A percentile compares a stretch with the other conserved stretches of the same genome.
Evolutionary conservation across 2,329 filamentous ascomycete genomes (phyloP).

Genomic region (Pseudogymnoascus sp.): DNA sequence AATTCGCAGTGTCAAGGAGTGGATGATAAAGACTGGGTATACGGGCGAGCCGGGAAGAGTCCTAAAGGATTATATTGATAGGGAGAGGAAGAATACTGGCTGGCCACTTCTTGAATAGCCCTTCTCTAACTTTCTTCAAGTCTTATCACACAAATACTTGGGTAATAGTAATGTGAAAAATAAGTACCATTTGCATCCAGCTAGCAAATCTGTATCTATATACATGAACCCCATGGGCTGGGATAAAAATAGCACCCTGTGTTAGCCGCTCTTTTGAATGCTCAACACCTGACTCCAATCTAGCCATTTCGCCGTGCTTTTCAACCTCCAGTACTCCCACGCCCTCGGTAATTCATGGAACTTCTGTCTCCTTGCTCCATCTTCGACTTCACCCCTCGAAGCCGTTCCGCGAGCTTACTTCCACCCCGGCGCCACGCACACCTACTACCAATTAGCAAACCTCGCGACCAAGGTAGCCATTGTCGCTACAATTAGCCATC

Average conservation of each 20-base stretch:
- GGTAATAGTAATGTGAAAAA: not conserved
- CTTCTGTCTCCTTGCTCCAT: not conserved
- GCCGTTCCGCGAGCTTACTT: not conserved
- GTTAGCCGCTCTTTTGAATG: conserved; percentile 2
- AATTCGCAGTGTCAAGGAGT: conserved; percentile 15
- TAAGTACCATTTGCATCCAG: not conserved
- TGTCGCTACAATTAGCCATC: not conserved
- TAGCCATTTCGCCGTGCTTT: not conserved
- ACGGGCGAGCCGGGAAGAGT: conserved; percentile 13
- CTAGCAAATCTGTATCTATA: not conserved
- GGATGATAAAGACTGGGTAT: conserved; percentile 15
- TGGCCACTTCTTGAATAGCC: not conserved
- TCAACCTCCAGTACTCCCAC: not conserved
- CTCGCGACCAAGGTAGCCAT: not conserved
- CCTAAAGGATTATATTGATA: conserved; percentile 13
- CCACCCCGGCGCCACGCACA: not conserved
- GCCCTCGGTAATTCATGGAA: not conserved
- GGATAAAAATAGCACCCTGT: not conserved
- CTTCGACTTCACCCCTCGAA: not conserved
- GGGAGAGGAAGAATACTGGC: not conserved
- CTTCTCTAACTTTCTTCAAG: not conserved
- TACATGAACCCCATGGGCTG: not conserved
- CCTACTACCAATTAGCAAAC: not conserved
- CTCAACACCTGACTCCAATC: not conserved
- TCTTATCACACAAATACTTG: not conserved